Evolutionary conservation across 306 rosid genomes (phyloP).

Genomic region (Vicia sativa): DNA sequence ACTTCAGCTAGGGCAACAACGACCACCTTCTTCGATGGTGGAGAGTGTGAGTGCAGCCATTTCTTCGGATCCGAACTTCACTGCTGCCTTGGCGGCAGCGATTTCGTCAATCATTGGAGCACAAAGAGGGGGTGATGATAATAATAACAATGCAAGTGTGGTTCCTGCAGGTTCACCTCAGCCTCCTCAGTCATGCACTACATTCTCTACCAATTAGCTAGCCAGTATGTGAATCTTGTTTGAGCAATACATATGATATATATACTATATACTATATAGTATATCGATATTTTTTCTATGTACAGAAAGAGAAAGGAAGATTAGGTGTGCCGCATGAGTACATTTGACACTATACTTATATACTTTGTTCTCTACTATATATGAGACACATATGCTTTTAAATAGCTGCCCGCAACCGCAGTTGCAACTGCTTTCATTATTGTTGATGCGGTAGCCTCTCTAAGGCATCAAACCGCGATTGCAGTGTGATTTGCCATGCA

Average conservation of each 20-base stretch:
- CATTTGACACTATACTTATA: background rate
- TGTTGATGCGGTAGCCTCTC: no score
- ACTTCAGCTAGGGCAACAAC: constrained; percentile 26
- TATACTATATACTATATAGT: no score
- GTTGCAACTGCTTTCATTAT: no score
- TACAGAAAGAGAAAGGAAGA: constrained; percentile 16
- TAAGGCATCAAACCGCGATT: no score
- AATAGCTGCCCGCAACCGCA: no score
- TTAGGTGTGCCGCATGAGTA: background rate
- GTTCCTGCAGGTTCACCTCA: constrained; percentile 45
- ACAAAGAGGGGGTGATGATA: constrained; percentile 21
- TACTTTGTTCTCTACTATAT: background rate
- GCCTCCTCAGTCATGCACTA: constrained; percentile 57
- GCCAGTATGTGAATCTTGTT: constrained; percentile 6
- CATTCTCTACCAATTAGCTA: constrained; percentile 51
- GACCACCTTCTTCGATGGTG: constrained; percentile 33
- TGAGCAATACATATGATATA: background rate
- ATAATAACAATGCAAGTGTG: constrained; percentile 7
- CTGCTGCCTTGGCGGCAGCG: constrained; percentile 60
- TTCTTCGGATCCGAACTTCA: constrained; percentile 59
- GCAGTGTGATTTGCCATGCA: no score
- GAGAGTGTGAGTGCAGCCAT: constrained; percentile 54
- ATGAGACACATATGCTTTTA: no score
- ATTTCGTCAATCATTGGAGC: constrained; percentile 50
- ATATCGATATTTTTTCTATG: background rate